Base-by-base conservation (phyloP, 2,329 filamentous ascomycete genomes). In the Penicillium polonicum region DNA sequence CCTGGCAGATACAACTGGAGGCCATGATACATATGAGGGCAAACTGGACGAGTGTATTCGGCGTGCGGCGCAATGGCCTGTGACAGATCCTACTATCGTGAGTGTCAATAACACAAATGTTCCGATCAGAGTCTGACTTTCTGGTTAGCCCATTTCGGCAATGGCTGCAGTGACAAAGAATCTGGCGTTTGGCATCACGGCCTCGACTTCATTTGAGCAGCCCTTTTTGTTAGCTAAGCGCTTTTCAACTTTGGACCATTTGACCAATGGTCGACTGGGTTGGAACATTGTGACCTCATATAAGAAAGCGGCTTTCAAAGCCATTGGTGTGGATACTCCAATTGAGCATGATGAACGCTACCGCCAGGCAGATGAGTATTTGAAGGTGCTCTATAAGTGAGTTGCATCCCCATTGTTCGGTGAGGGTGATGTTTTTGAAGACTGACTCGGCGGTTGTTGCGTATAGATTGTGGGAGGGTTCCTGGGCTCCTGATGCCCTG, bases 101-200 rank as follows among this genome's bases (percentile, higher is more conserved):
- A 63, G 80, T 73, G 4, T 17, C n/a, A 58, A n/a, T 0, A 21
- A n/a, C n/a, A 12, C 25, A 39, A 31, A 27, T 17, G 5, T 12
- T 41, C 3, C 4, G 12, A 43, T 27, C 8, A 23, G 29, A 23
- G 1, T 19, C 50, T 57, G 15, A 59, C 41, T 52, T 49, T 23
- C 35, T 19, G 2, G 4, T 4, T 53, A 85, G 82, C 83, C 84
- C 3, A 85, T 88, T 54, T 80, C 80, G 3, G 85, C 85, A 33
- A 88, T 88, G 85, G 85, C 85, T 3, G 84, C 85, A 0, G 85
- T 86, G 31, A 88, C 85, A 0, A 87, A 85, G 71, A 85, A 85
- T 50, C 74, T 88, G 3, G 77, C 79, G 0, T 88, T 88, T 62
- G 85, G 80, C 1, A 85, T 88, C 59, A 88, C 85, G 0, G 82